Evolutionary conservation across 73 alveolate genomes (phyloP).

Genomic region (Paramecium primaurelia): DNA sequence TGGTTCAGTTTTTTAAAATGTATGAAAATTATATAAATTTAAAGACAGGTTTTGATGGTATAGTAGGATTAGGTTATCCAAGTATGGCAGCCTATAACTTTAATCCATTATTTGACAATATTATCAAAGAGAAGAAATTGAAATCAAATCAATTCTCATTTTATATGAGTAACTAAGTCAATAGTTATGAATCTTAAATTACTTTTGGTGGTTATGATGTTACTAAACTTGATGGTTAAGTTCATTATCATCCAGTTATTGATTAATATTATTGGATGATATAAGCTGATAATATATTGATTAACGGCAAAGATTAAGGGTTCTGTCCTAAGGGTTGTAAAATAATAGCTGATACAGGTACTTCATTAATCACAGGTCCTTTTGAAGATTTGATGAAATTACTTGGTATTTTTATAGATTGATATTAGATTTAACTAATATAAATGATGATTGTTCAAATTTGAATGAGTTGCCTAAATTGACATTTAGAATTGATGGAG

Average conservation of each 20-base stretch:
- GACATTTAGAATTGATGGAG: slow-evolving; percentile 65
- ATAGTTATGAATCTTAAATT: slow-evolving; percentile 61
- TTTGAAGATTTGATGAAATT: slow-evolving; percentile 42
- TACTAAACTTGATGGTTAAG: slow-evolving; percentile 49
- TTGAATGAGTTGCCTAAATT: background rate
- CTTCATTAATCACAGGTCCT: slow-evolving; percentile 79
- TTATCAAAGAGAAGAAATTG: slow-evolving; percentile 61
- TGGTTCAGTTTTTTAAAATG: slow-evolving; percentile 71
- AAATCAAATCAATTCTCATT: slow-evolving; percentile 70
- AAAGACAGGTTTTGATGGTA: slow-evolving; percentile 58
- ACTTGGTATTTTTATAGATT: background rate
- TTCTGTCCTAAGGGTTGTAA: slow-evolving; percentile 69
- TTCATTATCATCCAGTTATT: slow-evolving; percentile 65
- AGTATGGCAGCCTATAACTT: slow-evolving; percentile 72
- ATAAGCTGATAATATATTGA: slow-evolving; percentile 65
- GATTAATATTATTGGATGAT: slow-evolving; percentile 81
- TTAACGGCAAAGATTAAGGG: slow-evolving; percentile 64
- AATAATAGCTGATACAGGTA: slow-evolving; percentile 80
- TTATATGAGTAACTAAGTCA: slow-evolving; percentile 51
- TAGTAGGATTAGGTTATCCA: slow-evolving; percentile 77
- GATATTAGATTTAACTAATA: background rate
- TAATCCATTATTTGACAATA: slow-evolving; percentile 70
- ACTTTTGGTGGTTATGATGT: slow-evolving; percentile 68
- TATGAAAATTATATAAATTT: background rate
- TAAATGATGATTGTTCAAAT: slow-evolving; percentile 9